phyloP scores from a whole-genome alignment of 2,329 filamentous ascomycete genomes.

The Colletotrichum musicola region DNA sequence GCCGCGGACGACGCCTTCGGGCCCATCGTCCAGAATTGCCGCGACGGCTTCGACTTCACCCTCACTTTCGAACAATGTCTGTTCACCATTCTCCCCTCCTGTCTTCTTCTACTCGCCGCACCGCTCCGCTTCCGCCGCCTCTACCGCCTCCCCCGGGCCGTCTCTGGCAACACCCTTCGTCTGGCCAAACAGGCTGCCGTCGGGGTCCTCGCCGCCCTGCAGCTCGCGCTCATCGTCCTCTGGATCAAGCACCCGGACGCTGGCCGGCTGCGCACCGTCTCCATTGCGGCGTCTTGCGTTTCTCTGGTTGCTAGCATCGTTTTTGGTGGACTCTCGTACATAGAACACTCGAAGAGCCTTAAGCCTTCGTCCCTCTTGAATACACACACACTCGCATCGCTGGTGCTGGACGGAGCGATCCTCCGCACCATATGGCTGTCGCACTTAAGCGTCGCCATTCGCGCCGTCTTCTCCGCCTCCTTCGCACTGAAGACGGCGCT shows the following conservation, averaged over 20 bases:
- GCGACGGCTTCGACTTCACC: constrained; percentile 46
- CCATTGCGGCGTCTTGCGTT: constrained; percentile 48
- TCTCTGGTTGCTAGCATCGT: constrained; percentile 49
- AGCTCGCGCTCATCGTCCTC: constrained; percentile 49
- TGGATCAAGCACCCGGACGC: constrained; percentile 44
- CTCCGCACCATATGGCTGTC: constrained; percentile 52
- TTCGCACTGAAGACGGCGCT: constrained; percentile 51
- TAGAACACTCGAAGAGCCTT: constrained; percentile 51
- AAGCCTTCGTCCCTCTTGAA: constrained; percentile 50
- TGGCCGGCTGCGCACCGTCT: constrained; percentile 44
- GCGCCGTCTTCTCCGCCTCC: constrained; percentile 50
- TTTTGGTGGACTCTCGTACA: constrained; percentile 50
- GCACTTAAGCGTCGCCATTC: constrained; percentile 43
- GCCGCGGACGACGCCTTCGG: constrained; percentile 43
- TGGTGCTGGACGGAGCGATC: constrained; percentile 50
- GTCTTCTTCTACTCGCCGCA: constrained; percentile 46
- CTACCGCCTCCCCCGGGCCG: constrained; percentile 43
- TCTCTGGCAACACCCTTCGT: constrained; percentile 44
- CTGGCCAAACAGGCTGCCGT: constrained; percentile 43
- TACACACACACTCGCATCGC: constrained; percentile 48
- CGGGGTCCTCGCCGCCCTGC: constrained; percentile 45
- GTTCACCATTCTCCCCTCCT: constrained; percentile 47
- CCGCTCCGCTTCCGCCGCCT: constrained; percentile 49
- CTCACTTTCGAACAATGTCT: constrained; percentile 47
- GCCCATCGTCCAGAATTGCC: constrained; percentile 41